These are phyloP conservation scores for Mortierella sp. DNA, from an alignment of 371 early-diverging fungal species.

Conservation along the genomic window DNA sequence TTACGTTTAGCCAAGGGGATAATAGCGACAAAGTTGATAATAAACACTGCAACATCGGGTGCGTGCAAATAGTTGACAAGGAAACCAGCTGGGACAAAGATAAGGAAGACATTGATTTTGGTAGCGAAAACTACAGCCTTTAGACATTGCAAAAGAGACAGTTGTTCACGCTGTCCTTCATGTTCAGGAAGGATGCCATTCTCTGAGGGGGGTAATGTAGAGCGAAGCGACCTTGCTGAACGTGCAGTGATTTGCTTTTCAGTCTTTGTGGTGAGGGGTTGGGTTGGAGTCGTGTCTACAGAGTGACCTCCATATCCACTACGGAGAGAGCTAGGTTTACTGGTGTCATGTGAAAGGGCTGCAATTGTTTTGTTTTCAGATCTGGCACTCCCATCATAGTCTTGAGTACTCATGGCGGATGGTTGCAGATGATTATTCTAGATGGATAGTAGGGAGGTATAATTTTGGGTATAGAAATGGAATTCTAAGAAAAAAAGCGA, in stretches of 20 bases:
- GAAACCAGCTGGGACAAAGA: conserved; percentile 86
- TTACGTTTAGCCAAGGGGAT: conserved; percentile 84
- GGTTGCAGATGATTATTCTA: no score
- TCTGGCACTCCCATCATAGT: not conserved
- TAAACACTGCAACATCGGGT: conserved; percentile 74
- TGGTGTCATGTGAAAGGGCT: not conserved
- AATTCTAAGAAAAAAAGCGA: no score
- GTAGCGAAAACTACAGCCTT: conserved; percentile 65
- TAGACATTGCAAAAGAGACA: conserved; percentile 36
- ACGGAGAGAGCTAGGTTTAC: not conserved
- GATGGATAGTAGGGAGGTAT: no score
- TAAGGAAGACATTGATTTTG: conserved; percentile 72
- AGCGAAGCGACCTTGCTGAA: conserved; percentile 42
- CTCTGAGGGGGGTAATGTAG: conserved; percentile 10
- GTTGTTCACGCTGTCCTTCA: not conserved
- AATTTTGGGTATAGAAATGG: no score
- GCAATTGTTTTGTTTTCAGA: not conserved
- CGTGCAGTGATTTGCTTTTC: conserved; percentile 40
- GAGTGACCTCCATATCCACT: not conserved
- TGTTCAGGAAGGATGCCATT: conserved; percentile 9
- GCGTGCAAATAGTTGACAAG: conserved; percentile 73
- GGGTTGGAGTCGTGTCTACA: not conserved
- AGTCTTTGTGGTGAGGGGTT: conserved; percentile 8
- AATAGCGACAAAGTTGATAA: conserved; percentile 91
- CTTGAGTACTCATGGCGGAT: not conserved